These are phyloP conservation scores for Bisporella sp. DNA, from an alignment of 2,329 filamentous ascomycete genomes.

Conservation along the genomic window DNA sequence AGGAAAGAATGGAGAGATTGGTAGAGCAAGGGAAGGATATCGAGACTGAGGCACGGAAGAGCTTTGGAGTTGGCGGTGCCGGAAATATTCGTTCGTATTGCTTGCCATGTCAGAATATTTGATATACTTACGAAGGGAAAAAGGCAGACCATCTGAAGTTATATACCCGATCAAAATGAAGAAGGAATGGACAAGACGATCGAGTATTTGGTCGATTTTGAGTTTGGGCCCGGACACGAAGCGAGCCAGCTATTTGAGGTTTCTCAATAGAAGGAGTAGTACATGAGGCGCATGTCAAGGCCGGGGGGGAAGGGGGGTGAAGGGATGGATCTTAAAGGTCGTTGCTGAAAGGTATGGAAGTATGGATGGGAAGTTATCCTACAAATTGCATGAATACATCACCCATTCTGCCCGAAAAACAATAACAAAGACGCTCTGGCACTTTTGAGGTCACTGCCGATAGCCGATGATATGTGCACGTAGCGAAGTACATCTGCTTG, in stretches of 20 bases:
- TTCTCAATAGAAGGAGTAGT: constrained; percentile 13
- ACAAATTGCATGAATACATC: no score
- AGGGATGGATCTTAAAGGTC: no score
- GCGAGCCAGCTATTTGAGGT: constrained; percentile 8
- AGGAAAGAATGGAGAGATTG: neutral
- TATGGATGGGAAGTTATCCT: no score
- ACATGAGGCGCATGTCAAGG: neutral
- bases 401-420: no score
- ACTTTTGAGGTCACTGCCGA: no score
- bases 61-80: constrained; percentile 26
- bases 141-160: constrained; percentile 24
- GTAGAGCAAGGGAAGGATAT: neutral
- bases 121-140: neutral
- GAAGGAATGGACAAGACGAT: constrained; percentile 15
- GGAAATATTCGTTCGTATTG: constrained; percentile 24
- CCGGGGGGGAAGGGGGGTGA: no score
- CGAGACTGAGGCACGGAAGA: constrained; percentile 16
- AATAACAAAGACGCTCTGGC: no score
- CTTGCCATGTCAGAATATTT: neutral
- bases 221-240: constrained; percentile 14
- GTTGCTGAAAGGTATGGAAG: no score
- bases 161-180: constrained; percentile 18
- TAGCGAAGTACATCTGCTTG: no score
- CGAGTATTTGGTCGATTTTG: constrained; percentile 15
- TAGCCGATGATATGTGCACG: no score